Conservation (phyloP, 306 rosid genomes). For the Medicago lupulina region DNA sequence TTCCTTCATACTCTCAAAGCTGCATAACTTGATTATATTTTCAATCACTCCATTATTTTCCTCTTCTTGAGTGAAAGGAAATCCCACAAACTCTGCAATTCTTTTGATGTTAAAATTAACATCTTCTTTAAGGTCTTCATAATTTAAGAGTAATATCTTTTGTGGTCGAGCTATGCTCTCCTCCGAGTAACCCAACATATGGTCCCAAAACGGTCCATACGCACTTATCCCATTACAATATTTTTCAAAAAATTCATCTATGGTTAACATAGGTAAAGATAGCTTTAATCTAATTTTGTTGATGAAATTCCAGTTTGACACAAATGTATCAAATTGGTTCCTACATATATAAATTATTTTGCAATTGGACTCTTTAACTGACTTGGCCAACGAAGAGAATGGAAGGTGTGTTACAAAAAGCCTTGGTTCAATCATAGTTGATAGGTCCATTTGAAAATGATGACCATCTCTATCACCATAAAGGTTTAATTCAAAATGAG, state of each 20-base stretch:
- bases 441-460: constrained; percentile 15
- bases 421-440: constrained; percentile 43
- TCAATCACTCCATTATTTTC: constrained; percentile 51
- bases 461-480: constrained; percentile 1
- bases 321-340: constrained; percentile 61
- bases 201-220: constrained; percentile 59
- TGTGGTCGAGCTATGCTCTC: constrained; percentile 54
- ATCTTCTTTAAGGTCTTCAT: constrained; percentile 56
- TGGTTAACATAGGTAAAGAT: constrained; percentile 1
- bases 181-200: constrained; percentile 61
- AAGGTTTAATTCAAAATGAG: constrained; percentile 50
- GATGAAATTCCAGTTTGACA: constrained; percentile 50
- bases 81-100: constrained; percentile 51
- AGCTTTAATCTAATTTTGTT: constrained; percentile 32
- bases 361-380: constrained; percentile 43
- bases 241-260: constrained; percentile 57
- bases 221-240: constrained; percentile 52
- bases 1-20: constrained; percentile 56
- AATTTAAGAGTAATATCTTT: constrained; percentile 58
- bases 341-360: constrained; percentile 56
- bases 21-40: constrained; percentile 48
- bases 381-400: constrained; percentile 43
- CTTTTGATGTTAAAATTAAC: constrained; percentile 37
- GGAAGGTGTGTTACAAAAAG: constrained; percentile 56
- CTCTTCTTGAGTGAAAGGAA: constrained; percentile 53